Evolutionary conservation across 441 rosid genomes (phyloP), one percentile per base, ranked within the genome.

Genomic region (Breynia disticha): DNA sequence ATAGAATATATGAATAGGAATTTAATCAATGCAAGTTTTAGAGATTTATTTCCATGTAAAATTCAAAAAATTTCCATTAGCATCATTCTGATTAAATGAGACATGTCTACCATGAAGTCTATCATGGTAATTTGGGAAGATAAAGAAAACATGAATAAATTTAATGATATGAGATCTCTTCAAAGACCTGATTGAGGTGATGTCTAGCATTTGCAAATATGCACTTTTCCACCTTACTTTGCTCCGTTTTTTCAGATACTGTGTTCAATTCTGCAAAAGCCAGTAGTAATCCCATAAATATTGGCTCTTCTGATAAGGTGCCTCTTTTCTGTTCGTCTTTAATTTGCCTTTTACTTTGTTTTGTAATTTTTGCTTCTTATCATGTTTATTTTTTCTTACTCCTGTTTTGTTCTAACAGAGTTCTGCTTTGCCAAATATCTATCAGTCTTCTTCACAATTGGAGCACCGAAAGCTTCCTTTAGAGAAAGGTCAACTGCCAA

Each of bases 401-500:
- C 2, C 37, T 18, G n/a, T 21, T 44, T 56, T 32, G 52, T 28
- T 22, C 19, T 48, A 52, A 63, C 65, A 71, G 71, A 47, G 52
- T 16, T 48, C 58, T 45, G 21, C 71, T 22, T 42, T 59, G 20
- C 63, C 60, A 42, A 62, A 54, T 55, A 55, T 19, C 16, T 54
- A 59, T 46, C 74, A 64, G 18, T 64, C 61, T 20, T 44, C 69
- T 54, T 7, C 32, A 3, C 70, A 54, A 61, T 63, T 66, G 65
- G 73, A 72, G 53, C 48, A 57, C 35, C 72, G 16, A 41, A 70
- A 68, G 52, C 66, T 67, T 50, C 57, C 59, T 11, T 50, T 64
- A 48, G 64, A 69, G 37, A 61, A 82, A 63, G 69, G 67, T 69
- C 78, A 65, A 41, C 58, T 38, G 35, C 52, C 65, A 63, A 62